Base-by-base conservation (phyloP, 1,284 basidiomycete species). In the Ustilago vetiveriae region DNA sequence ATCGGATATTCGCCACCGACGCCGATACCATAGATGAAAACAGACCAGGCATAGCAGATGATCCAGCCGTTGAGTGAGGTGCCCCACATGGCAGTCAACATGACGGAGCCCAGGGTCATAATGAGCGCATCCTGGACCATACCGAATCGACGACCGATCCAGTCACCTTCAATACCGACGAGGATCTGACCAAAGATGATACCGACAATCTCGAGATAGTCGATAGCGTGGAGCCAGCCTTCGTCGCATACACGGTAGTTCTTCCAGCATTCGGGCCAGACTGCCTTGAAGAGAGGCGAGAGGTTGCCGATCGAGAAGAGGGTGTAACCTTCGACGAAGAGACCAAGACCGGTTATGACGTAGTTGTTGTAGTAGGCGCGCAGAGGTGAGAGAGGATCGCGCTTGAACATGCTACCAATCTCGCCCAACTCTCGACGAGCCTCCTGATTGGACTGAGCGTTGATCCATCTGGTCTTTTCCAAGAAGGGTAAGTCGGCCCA, bases 101-200 rank as follows among this genome's bases (percentile, higher is more conserved):
- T 85, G 73, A 86, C 74, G 48, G 85, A 82, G 57, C 85, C 85
- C 45, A 86, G 70, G 54, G 78, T 72, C 81, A 82, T 82, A 41
- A 80, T 50, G 43, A 83, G 65, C 14, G 83, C 83, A 52, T 83
- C 83, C 62, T 82, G 82, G 16, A 82, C 81, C 73, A 86, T 81
- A 67, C 85, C 85, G 57, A 85, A 84, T 65, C 82, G 82, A 53
- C 85, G 82, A 33, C 86, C 86, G 58, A 87, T 84, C 85, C 85
- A 87, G 72, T 87, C 86, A 49, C 84, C 85, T 74, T 87, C 85
- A 72, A 85, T 75, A 47, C 86, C 86, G 69, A 87, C 86, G 46
- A 82, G 72, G 57, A 86, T 82, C 76, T 87, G 86, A 48, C 86
- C 86, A 44, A 84, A 74, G 47, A 87, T 86, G 79, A 86, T 86